Percentiles rank a stretch among this genome's conserved stretches.
These are phyloP conservation scores for Aureobasidium sp. DNA, from an alignment of 2,329 filamentous ascomycete genomes.

Conservation along the genomic window DNA sequence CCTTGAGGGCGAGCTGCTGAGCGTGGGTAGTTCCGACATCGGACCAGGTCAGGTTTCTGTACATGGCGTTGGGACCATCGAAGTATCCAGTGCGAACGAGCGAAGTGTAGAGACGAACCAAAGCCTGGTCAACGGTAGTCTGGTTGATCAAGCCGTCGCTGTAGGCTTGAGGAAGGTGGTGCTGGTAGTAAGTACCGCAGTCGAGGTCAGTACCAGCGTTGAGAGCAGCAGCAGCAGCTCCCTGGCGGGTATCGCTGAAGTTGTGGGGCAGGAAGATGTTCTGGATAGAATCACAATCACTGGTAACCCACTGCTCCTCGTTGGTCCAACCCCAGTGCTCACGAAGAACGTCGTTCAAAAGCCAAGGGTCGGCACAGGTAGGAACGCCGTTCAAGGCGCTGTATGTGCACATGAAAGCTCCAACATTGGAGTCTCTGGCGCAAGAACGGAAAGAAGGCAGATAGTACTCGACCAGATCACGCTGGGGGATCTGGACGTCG, in stretches of 20 bases:
- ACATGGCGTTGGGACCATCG: slow-evolving; percentile 40
- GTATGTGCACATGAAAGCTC: slow-evolving; percentile 49
- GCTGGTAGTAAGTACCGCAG: slow-evolving; percentile 44
- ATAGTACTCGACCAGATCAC: slow-evolving; percentile 62
- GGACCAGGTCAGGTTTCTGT: slow-evolving; percentile 45
- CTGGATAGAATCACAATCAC: slow-evolving; percentile 56
- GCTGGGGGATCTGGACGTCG: slow-evolving; percentile 48
- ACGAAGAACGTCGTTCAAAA: slow-evolving; percentile 55
- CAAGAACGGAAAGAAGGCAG: slow-evolving; percentile 54
- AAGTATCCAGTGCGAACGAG: slow-evolving; percentile 53
- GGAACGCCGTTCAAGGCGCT: slow-evolving; percentile 60
- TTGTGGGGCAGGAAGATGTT: slow-evolving; percentile 49
- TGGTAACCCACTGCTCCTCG: slow-evolving; percentile 54
- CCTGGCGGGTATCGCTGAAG: slow-evolving; percentile 34
- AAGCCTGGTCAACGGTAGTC: slow-evolving; percentile 40
- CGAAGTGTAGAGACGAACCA: slow-evolving; percentile 46
- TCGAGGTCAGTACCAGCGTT: slow-evolving; percentile 47
- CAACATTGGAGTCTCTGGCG: slow-evolving; percentile 37
- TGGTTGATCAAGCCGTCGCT: slow-evolving; percentile 36
- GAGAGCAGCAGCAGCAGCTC: slow-evolving; percentile 41
- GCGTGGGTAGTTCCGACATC: slow-evolving; percentile 50
- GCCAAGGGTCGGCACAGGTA: slow-evolving; percentile 54
- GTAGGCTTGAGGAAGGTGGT: slow-evolving; percentile 37
- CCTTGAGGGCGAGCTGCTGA: slow-evolving; percentile 48
- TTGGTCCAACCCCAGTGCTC: slow-evolving; percentile 58